Evolutionary conservation across 75 land plant species (phyloP).

Genomic region (Cunninghamia lanceolata): DNA sequence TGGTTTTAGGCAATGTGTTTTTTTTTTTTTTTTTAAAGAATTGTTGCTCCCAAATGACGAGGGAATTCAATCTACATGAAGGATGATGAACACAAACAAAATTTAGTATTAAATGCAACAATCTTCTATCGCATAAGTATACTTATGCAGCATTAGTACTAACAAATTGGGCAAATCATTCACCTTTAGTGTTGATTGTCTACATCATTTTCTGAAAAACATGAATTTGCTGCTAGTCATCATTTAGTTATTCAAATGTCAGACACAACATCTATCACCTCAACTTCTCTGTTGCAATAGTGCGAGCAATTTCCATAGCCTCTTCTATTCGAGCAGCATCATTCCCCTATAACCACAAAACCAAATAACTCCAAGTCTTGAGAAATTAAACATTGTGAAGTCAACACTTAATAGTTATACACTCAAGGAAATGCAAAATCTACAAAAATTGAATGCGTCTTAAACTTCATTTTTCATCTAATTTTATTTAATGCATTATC

Average conservation of each 20-base stretch:
- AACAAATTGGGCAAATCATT: background rate
- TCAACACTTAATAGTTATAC: background rate
- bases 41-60: background rate
- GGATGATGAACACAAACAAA: background rate
- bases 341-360: conserved; percentile 39
- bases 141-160: background rate
- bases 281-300: conserved; percentile 51
- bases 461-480: background rate
- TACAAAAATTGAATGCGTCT: background rate
- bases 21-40: background rate
- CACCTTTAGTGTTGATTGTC: background rate
- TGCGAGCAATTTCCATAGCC: conserved; percentile 51
- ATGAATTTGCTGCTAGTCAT: background rate
- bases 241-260: background rate
- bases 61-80: background rate
- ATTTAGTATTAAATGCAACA: background rate
- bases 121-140: background rate
- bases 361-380: background rate
- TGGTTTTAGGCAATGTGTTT: background rate
- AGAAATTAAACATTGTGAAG: background rate
- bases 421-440: background rate
- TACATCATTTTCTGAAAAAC: background rate
- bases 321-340: conserved; percentile 56
- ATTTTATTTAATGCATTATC: background rate
- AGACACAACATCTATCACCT: conserved; percentile 8